phyloP scores from a whole-genome alignment of 2,329 filamentous ascomycete genomes.

The Sarocladiaceae sp. region DNA sequence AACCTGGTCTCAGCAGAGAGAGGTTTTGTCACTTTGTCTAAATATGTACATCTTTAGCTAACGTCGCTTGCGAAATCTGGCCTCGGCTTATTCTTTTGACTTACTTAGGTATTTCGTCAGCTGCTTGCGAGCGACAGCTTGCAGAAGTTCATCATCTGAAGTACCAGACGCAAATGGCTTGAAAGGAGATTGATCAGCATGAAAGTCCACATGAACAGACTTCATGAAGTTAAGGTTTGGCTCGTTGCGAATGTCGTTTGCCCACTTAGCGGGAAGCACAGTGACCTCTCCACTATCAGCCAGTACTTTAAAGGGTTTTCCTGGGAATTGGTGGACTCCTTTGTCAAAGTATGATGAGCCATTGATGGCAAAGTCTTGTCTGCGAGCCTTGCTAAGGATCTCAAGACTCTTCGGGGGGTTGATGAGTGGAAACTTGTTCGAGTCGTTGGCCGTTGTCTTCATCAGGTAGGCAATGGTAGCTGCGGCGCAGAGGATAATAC shows the following conservation, averaged over 20 bases:
- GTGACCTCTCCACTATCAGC: slow-evolving; percentile 15
- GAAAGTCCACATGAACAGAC: slow-evolving; percentile 9
- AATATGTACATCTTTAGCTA: not conserved
- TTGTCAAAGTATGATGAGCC: not conserved
- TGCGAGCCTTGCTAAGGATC: slow-evolving; percentile 1
- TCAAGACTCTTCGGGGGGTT: slow-evolving; percentile 6
- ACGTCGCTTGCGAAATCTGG: not conserved
- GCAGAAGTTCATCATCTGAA: slow-evolving; percentile 1
- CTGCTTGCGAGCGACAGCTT: slow-evolving; percentile 5
- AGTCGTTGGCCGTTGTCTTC: not conserved
- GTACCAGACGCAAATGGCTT: slow-evolving; percentile 1
- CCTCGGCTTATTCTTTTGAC: not conserved
- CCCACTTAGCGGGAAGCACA: slow-evolving; percentile 14
- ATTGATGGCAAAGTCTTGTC: not conserved
- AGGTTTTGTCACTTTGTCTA: slow-evolving; percentile 6
- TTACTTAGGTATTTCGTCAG: slow-evolving; percentile 8
- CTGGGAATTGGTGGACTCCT: not conserved
- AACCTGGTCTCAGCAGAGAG: slow-evolving; percentile 7
- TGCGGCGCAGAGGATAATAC: not conserved
- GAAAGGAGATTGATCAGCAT: slow-evolving; percentile 5
- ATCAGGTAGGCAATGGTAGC: not conserved
- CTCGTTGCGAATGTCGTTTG: slow-evolving; percentile 18
- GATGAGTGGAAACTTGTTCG: slow-evolving; percentile 3
- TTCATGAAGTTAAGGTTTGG: slow-evolving; percentile 14
- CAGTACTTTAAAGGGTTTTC: slow-evolving; percentile 13